These are phyloP conservation scores for Prunus padus DNA, from an alignment of 306 rosid species.

Conservation along the genomic window DNA sequence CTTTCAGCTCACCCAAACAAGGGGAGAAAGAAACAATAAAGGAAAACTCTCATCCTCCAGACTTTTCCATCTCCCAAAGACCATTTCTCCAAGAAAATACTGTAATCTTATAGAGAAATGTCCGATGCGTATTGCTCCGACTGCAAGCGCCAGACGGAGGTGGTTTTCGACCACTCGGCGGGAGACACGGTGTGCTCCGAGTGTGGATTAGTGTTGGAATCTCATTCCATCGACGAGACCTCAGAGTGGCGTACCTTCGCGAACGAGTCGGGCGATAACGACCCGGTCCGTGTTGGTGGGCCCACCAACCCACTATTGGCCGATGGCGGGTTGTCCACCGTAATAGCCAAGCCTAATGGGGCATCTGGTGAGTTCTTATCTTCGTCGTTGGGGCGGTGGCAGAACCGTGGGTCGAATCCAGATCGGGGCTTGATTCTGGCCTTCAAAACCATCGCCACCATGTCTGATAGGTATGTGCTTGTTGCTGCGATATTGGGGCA, in stretches of 20 bases:
- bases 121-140: constrained; percentile 85
- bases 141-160: constrained; percentile 92
- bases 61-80: constrained; percentile 11
- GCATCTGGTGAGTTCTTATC: constrained; percentile 78
- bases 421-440: constrained; percentile 88
- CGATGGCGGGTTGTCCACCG: constrained; percentile 89
- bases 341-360: constrained; percentile 85
- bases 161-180: constrained; percentile 88
- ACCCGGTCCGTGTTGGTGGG: constrained; percentile 95
- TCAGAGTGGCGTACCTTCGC: constrained; percentile 96
- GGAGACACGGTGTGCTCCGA: constrained; percentile 93
- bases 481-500: constrained; percentile 6
- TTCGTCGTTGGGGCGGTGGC: constrained; percentile 92
- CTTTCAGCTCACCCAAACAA: background rate
- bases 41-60: background rate
- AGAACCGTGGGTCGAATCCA: constrained; percentile 90
- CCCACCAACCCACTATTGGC: constrained; percentile 80
- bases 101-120: constrained; percentile 33
- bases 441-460: constrained; percentile 88
- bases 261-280: constrained; percentile 92
- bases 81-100: background rate
- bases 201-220: constrained; percentile 88
- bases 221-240: constrained; percentile 92
- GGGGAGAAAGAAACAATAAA: background rate
- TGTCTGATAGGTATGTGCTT: constrained; percentile 75